phyloP scores from a whole-genome alignment of 2,329 filamentous ascomycete genomes.

The Dothistroma septosporum region DNA sequence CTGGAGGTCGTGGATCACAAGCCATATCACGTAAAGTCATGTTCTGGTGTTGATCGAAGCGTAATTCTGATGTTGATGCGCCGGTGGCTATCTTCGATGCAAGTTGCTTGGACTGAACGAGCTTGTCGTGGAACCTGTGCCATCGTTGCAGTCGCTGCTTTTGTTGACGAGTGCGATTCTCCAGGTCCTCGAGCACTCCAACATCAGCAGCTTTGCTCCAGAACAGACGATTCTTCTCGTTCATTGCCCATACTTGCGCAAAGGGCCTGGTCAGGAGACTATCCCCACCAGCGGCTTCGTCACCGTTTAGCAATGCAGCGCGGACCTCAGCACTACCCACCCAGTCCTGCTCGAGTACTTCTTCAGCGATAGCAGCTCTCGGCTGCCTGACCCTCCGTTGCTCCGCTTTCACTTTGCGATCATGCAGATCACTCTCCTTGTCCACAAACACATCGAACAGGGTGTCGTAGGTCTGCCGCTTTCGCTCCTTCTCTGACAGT shows the following conservation, averaged over 20 bases:
- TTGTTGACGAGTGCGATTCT: constrained; percentile 63
- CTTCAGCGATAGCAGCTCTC: constrained; percentile 46
- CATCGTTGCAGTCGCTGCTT: constrained; percentile 66
- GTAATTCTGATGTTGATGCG: constrained; percentile 12
- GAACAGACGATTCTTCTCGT: constrained; percentile 40
- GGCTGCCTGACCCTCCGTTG: constrained; percentile 8
- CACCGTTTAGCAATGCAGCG: constrained; percentile 65
- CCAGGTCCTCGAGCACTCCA: constrained; percentile 66
- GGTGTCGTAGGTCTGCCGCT: constrained; percentile 56
- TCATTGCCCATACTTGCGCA: constrained; percentile 67
- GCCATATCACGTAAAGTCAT: constrained; percentile 27
- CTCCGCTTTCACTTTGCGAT: constrained; percentile 43
- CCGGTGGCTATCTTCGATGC: constrained; percentile 9
- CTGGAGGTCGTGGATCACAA: constrained; percentile 10
- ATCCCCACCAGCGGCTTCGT: constrained; percentile 54
- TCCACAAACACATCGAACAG: constrained; percentile 54
- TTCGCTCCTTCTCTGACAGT: constrained; percentile 57
- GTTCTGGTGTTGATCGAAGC: constrained; percentile 31
- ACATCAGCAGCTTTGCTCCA: constrained; percentile 46
- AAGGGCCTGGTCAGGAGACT: constrained; percentile 61
- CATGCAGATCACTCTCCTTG: constrained; percentile 48
- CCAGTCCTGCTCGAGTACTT: constrained; percentile 69
- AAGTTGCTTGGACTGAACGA: constrained; percentile 21
- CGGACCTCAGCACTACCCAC: constrained; percentile 72
- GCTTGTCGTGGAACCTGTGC: constrained; percentile 58